Percentiles rank a stretch among this genome's conserved stretches.
Evolutionary conservation across 306 rosid species (phyloP).

Genomic region (Comarum palustre): DNA sequence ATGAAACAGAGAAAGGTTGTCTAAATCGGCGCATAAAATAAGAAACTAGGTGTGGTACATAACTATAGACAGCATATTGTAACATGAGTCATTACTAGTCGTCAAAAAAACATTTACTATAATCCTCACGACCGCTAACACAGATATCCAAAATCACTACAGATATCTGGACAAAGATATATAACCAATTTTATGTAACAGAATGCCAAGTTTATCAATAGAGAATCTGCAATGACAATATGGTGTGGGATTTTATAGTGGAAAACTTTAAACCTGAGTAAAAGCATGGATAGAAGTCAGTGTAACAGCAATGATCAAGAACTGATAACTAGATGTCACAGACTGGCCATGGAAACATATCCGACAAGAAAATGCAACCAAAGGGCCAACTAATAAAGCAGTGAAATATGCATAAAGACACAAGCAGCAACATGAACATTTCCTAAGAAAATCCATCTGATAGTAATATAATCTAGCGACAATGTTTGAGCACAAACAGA

Average conservation of each 20-base stretch:
- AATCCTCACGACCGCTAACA: not conserved
- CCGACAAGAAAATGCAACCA: constrained; percentile 4
- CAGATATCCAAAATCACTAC: too few species aligned
- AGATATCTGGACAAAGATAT: not conserved
- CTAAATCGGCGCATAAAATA: too few species aligned
- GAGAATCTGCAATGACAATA: not conserved
- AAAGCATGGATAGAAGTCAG: not conserved
- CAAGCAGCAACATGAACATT: not conserved
- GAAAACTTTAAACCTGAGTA: not conserved
- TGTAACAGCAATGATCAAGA: not conserved
- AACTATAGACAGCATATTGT: too few species aligned
- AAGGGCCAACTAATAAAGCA: not conserved
- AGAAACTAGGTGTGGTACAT: too few species aligned
- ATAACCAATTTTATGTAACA: too few species aligned
- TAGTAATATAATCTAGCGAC: not conserved
- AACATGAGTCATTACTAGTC: too few species aligned
- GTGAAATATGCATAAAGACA: not conserved
- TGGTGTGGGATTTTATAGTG: too few species aligned
- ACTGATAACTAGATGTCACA: not conserved
- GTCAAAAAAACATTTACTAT: too few species aligned
- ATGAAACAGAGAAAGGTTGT: too few species aligned
- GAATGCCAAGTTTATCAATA: too few species aligned
- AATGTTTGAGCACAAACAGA: not conserved
- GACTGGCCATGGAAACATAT: not conserved
- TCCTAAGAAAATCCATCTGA: not conserved